A percentile compares a stretch with the other conserved stretches of the same genome.
These are phyloP conservation scores for Somion occarium DNA, from an alignment of 1,284 basidiomycete genomes.

Conservation along the genomic window DNA sequence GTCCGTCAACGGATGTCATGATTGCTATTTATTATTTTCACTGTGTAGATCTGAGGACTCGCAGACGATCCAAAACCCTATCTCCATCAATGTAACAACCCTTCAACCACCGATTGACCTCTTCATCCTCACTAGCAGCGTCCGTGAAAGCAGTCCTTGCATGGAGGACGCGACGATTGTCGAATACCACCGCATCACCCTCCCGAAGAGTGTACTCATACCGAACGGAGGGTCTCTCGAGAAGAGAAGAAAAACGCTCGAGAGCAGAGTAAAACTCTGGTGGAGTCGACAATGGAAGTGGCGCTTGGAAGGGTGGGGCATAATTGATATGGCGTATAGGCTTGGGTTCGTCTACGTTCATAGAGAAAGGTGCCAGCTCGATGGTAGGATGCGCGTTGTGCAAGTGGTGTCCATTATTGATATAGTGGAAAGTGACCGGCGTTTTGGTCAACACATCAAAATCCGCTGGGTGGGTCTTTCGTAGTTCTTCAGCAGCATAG, in stretches of 20 bases:
- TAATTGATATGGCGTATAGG: conserved; percentile 77
- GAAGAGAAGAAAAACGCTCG: conserved; percentile 52
- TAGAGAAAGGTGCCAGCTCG: conserved; percentile 41
- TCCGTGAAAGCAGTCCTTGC: conserved; percentile 74
- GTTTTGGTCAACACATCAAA: conserved; percentile 61
- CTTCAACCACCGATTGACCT: conserved; percentile 76
- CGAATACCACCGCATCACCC: conserved; percentile 89
- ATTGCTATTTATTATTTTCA: too few species aligned
- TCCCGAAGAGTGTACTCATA: conserved; percentile 73
- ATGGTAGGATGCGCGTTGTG: conserved; percentile 79
- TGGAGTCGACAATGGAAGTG: conserved; percentile 51
- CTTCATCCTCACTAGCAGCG: conserved; percentile 28
- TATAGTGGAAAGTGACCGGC: conserved; percentile 84
- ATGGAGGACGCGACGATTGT: conserved; percentile 91
- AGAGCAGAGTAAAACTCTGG: conserved; percentile 65
- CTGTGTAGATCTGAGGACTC: conserved; percentile 34
- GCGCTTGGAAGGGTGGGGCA: conserved; percentile 94
- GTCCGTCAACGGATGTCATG: too few species aligned
- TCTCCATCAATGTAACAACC: conserved; percentile 86
- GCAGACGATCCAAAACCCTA: conserved; percentile 57
- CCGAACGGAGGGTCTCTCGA: conserved; percentile 52
- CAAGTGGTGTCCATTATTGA: conserved; percentile 88
- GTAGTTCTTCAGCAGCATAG: conserved; percentile 61
- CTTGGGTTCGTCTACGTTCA: conserved; percentile 12
- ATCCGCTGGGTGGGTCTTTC: conserved; percentile 39